Conservation (phyloP, 2,329 filamentous ascomycete genomes). For the Pseudopithomyces chartarum region DNA sequence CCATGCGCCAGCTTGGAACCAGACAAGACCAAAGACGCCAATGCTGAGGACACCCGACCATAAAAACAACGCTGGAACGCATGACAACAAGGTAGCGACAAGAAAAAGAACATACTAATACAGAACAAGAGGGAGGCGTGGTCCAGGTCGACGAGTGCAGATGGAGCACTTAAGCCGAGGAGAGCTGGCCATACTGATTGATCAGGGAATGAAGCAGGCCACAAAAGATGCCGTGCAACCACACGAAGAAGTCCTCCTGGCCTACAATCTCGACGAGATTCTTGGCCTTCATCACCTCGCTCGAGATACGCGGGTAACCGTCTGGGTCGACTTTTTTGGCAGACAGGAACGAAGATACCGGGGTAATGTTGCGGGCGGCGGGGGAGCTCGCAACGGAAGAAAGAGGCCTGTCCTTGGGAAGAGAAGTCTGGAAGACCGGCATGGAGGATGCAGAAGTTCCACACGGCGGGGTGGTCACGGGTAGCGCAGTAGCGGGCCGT, state of each 20-base stretch:
- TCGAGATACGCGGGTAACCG: constrained; percentile 58
- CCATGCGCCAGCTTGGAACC: neutral
- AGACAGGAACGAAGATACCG: constrained; percentile 63
- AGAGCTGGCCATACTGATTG: constrained; percentile 43
- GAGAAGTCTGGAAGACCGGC: constrained; percentile 30
- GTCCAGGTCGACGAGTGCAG: neutral
- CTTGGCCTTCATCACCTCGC: constrained; percentile 58
- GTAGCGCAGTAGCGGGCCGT: constrained; percentile 35
- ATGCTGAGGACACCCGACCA: constrained; percentile 9
- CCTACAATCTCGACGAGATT: constrained; percentile 64
- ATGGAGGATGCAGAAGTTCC: constrained; percentile 32
- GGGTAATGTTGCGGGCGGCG: constrained; percentile 53
- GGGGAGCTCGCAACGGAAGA: constrained; percentile 39
- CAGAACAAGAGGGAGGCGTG: constrained; percentile 17
- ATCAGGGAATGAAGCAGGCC: constrained; percentile 44
- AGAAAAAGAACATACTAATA: constrained; percentile 16
- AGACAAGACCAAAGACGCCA: constrained; percentile 18
- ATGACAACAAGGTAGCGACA: constrained; percentile 19
- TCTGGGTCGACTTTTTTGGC: constrained; percentile 61
- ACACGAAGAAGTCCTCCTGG: constrained; percentile 63
- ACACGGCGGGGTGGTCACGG: constrained; percentile 34
- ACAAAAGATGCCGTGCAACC: constrained; percentile 60
- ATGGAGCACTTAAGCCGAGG: neutral
- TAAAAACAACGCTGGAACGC: constrained; percentile 29
- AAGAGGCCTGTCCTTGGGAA: constrained; percentile 33